Conservation (phyloP, 257 asterid genomes). For the Plantago major region DNA sequence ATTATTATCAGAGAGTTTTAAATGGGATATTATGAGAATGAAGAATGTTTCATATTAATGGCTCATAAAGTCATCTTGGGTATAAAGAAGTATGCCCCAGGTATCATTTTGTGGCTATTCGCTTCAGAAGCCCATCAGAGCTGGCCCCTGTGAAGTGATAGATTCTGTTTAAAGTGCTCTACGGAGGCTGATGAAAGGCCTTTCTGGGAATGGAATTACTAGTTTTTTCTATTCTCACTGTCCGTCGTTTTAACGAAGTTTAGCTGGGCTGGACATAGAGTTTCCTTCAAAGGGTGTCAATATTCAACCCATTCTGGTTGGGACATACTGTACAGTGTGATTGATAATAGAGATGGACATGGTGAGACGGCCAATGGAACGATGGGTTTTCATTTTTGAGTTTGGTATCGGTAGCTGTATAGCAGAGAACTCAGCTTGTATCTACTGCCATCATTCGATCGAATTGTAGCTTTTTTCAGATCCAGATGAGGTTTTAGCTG, state of each 20-base stretch:
- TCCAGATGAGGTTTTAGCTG: constrained; percentile 12
- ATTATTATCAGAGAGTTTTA: constrained; percentile 91
- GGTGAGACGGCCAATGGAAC: constrained; percentile 22
- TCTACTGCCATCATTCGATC: constrained; percentile 12
- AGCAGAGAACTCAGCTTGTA: constrained; percentile 30
- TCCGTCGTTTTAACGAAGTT: constrained; percentile 20
- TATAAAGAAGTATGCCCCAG: constrained; percentile 20
- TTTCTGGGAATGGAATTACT: constrained; percentile 13
- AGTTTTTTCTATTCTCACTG: constrained; percentile 23
- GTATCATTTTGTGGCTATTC: constrained; percentile 6
- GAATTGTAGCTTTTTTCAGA: constrained; percentile 9
- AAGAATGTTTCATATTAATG: constrained; percentile 14
- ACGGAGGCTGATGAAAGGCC: constrained; percentile 23
- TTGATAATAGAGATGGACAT: constrained; percentile 29
- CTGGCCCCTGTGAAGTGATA: constrained; percentile 10
- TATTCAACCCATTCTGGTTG: constrained; percentile 26
- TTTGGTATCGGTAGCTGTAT: constrained; percentile 24
- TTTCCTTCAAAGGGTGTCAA: constrained; percentile 17
- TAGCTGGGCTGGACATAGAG: constrained; percentile 22
- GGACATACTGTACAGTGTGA: constrained; percentile 42
- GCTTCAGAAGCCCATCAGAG: constrained; percentile 17
- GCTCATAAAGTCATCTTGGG: constrained; percentile 20
- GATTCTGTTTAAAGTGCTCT: constrained; percentile 16
- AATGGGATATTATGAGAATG: constrained; percentile 82
- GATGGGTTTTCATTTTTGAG: constrained; percentile 24